Base-by-base conservation (phyloP, 2,329 filamentous ascomycete genomes). In the Fusarium sp. region DNA sequence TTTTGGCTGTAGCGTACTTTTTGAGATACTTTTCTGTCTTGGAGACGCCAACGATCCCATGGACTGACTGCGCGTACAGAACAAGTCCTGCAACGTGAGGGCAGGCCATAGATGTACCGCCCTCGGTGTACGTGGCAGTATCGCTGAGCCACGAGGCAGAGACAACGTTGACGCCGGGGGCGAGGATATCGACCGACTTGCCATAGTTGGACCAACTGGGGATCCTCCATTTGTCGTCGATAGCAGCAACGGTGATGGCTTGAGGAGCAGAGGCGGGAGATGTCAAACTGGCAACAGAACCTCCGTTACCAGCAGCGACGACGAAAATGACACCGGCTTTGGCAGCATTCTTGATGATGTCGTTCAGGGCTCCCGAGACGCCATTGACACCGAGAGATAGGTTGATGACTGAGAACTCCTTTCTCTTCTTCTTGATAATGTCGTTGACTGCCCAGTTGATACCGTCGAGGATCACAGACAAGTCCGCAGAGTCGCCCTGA, bases 61-160 rank as follows among this genome's bases (percentile, higher is more conserved):
- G 74, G 6, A 85, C 74, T 6, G 77, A 77, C 51, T 87, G 75
- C 34, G 77, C 73, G 70, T 80, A 80, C 11, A 79, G 72, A n/a
- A 67, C 84, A 15, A 90, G 76, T 24, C 87, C 88, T 32, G 83
- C 78, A 52, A 89, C 78, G 67, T 89, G 86, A 2, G 87, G 87
- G 2, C 79, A 75, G 7, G 87, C 84, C 86, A 89, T 89, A 11
- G 82, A 86, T 4, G 88, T 90, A 13, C 87, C 88, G 7, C 78
- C 81, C 68, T 86, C 79, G 38, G 71, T 77, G 54, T 77, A 77
- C 28, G 73, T 81, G 35, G 82, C 78, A 11, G 70, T 76, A 46
- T 71, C 77, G 68, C 72, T 70, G 47, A 78, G 74, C 63, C 76
- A 79, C 77, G 80, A 85, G 11, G 85, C 73, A 36, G 79, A 83